Evolutionary conservation across 176 grass and related monocot species (phyloP), one percentile per base, ranked within the genome.

Genomic region (Phoenix dactylifera): DNA sequence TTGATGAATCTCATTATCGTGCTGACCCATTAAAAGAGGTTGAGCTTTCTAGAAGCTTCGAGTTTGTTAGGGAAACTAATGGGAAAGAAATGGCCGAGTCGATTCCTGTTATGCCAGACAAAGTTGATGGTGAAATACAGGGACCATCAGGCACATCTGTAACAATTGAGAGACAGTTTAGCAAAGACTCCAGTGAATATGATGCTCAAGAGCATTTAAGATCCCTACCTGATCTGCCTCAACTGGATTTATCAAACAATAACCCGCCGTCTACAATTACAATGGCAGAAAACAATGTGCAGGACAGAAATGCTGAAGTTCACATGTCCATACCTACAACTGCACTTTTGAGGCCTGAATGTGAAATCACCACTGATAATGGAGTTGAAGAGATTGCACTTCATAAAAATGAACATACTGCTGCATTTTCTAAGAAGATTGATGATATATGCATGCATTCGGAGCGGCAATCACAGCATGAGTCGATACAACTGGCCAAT

Each of bases 301-400:
- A 39, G 35, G 50, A 19, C 52, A 29, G 39, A 24, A 35, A 22
- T 66, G 26, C 65, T 32, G 23, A 50, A 71, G 26, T 58, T 67
- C 22, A 19, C 70, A 59, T 52, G 22, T 60, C 76, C 52, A 44
- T 80, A 18, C 24, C 73, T 50, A 64, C 60, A 74, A 64, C 69
- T 28, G 50, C 65, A 44, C 35, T 44, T 44, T 14, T 44, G 35
- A 44, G 35, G 35, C 35, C 35, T 44, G 35, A 44, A 44, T 14
- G 35, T 44, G 35, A 44, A 44, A 44, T 9, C 35, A 44, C 35
- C 7, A 44, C 2, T 44, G 10, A 12, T 60, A 30, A 15, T 60
- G 12, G 26, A 60, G 26, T 24, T 60, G 28, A 60, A n/a, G 58
- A 39, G 16, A 3, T 6, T 35, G 16, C 25, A 39, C 2, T 30